Evolutionary conservation across 305 asterid species (phyloP).

Genomic region (Rubia tinctorum): DNA sequence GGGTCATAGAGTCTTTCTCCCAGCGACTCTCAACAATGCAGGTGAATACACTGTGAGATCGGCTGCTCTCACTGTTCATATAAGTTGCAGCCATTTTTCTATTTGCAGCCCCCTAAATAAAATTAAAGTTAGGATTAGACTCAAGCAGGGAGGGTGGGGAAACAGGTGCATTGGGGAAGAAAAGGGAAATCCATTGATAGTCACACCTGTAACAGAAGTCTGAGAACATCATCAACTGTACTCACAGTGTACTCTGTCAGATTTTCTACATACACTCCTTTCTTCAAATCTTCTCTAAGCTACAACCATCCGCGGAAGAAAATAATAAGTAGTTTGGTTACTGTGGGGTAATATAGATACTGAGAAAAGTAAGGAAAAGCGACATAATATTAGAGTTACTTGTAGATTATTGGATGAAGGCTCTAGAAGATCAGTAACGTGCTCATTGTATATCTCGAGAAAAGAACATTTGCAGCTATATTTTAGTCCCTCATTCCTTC

Average conservation of each 20-base stretch:
- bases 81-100: slow-evolving; percentile 95
- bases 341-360: neutral
- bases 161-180: slow-evolving; percentile 1
- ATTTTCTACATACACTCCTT: slow-evolving; percentile 93
- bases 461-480: slow-evolving; percentile 95
- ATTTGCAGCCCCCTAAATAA: slow-evolving; percentile 75
- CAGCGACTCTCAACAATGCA: slow-evolving; percentile 95
- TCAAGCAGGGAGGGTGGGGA: neutral
- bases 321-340: neutral
- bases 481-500: slow-evolving; percentile 72
- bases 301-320: slow-evolving; percentile 10
- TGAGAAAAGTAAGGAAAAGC: neutral
- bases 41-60: slow-evolving; percentile 96
- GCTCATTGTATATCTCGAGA: slow-evolving; percentile 94
- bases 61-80: slow-evolving; percentile 99
- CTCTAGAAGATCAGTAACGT: slow-evolving; percentile 91
- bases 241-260: slow-evolving; percentile 86
- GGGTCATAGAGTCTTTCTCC: slow-evolving; percentile 85
- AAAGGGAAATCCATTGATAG: neutral
- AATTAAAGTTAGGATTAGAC: neutral
- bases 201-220: slow-evolving; percentile 76
- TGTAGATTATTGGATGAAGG: slow-evolving; percentile 91
- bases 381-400: slow-evolving; percentile 35
- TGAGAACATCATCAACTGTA: slow-evolving; percentile 85
- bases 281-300: slow-evolving; percentile 88